A percentile compares a stretch with the other conserved stretches of the same genome.
Conservation (phyloP, 768 basidiomycete species). For the Mycena olivaceomarginata region DNA sequence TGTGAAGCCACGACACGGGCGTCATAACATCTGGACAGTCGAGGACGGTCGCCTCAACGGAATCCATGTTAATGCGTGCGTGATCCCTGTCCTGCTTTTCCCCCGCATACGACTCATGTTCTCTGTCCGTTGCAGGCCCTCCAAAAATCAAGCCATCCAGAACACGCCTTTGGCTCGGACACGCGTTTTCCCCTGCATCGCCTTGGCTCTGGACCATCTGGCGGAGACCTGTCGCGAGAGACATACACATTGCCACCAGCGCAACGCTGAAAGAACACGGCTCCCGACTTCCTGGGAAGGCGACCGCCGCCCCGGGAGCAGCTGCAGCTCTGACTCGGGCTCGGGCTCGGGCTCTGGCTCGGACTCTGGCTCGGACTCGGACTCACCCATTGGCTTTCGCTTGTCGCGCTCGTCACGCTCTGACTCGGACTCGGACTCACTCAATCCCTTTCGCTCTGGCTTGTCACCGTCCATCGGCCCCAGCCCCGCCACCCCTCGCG, state of each 20-base stretch:
- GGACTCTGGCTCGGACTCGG: too few relatives aligned
- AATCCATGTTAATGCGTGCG: background rate
- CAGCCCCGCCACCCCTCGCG: too few relatives aligned
- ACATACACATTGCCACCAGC: background rate
- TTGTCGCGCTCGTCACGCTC: too few relatives aligned
- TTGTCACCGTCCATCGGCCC: too few relatives aligned
- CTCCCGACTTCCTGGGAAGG: too few relatives aligned
- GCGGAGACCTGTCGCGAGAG: background rate
- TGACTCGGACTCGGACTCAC: too few relatives aligned
- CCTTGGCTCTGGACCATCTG: background rate
- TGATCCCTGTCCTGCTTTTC: background rate
- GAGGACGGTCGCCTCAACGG: background rate
- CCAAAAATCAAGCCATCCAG: background rate
- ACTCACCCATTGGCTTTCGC: too few relatives aligned
- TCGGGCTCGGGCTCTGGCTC: too few relatives aligned
- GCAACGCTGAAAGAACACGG: background rate
- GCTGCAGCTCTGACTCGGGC: too few relatives aligned
- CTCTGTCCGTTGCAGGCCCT: background rate
- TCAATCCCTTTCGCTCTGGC: too few relatives aligned
- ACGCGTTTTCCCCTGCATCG: background rate
- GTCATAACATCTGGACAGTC: background rate
- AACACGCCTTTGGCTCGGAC: background rate
- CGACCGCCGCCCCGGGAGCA: too few relatives aligned
- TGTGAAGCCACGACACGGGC: background rate
- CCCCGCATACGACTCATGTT: background rate